Percentiles rank a stretch among this genome's conserved stretches.
phyloP scores from a whole-genome alignment of 768 basidiomycete species.

The Rhizopogon vesiculosus region DNA sequence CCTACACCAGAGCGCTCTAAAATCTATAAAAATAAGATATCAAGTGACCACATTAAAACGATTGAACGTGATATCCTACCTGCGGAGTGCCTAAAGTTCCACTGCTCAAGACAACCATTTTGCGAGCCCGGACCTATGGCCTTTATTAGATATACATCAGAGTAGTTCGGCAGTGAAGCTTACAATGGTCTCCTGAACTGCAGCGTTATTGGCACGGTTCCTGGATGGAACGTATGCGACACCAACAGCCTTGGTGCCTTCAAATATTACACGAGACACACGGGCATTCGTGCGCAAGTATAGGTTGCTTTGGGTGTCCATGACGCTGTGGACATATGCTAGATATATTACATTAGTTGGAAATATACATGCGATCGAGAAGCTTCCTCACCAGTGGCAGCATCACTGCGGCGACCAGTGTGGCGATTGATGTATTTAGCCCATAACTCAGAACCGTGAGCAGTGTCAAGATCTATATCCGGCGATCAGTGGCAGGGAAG shows the following conservation, averaged over 20 bases:
- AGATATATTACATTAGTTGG: not conserved
- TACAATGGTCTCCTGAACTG: constrained; percentile 55
- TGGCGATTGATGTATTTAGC: constrained; percentile 75
- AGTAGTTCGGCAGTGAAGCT: not conserved
- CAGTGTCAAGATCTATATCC: constrained; percentile 45
- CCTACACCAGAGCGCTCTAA: constrained; percentile 73
- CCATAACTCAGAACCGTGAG: constrained; percentile 67
- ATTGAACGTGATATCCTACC: constrained; percentile 9
- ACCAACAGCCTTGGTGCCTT: constrained; percentile 67
- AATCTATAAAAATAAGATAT: constrained; percentile 33
- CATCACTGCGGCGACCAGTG: constrained; percentile 68
- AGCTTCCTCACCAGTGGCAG: constrained; percentile 50
- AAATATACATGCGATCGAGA: not conserved
- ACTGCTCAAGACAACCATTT: constrained; percentile 59
- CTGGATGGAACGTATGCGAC: constrained; percentile 64
- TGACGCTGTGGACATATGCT: constrained; percentile 70
- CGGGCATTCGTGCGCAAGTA: constrained; percentile 62
- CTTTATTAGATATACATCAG: not conserved
- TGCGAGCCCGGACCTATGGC: constrained; percentile 47
- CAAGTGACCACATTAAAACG: not conserved
- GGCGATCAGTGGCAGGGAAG: not conserved
- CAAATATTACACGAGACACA: constrained; percentile 68
- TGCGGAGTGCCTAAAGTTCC: constrained; percentile 69
- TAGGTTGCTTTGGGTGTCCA: constrained; percentile 64
- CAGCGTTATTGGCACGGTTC: constrained; percentile 49